Evolutionary conservation across 345 rosid species (phyloP).

Genomic region (Eucalyptus curtisii): DNA sequence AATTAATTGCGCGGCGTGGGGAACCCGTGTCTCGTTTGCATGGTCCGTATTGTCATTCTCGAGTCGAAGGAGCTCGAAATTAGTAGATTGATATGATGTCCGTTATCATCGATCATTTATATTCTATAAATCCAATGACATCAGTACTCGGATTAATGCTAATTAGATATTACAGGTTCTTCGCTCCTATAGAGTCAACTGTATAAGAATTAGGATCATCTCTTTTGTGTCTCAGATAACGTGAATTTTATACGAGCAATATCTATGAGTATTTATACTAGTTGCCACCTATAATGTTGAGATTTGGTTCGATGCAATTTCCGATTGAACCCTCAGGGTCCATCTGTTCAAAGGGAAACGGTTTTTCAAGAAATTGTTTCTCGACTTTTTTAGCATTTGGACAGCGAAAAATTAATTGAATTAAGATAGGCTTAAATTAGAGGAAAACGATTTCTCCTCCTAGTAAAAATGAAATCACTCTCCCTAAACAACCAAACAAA

Average conservation of each 20-base stretch:
- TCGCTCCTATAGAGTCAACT: not conserved
- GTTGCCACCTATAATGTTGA: not conserved
- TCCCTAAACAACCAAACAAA: not conserved
- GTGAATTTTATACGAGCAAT: not conserved
- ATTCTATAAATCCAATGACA: not conserved
- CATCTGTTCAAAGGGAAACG: not conserved
- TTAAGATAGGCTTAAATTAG: not conserved
- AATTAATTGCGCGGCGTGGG: not conserved
- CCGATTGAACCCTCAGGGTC: not conserved
- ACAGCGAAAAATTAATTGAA: accelerated
- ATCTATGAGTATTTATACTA: not conserved
- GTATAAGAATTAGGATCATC: not conserved
- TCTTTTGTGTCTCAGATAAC: accelerated
- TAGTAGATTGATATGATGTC: accelerated
- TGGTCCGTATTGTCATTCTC: accelerated
- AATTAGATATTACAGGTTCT: not conserved
- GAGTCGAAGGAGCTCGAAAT: not conserved
- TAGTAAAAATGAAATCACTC: not conserved
- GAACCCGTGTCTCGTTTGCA: not conserved
- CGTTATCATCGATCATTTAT: not conserved
- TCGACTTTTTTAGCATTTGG: not conserved
- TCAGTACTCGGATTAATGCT: accelerated
- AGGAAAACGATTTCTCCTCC: not conserved
- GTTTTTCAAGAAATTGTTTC: not conserved
- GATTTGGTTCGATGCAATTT: not conserved